Conservation (phyloP, 2,329 filamentous ascomycete genomes). For the Monilinia fructicola region DNA sequence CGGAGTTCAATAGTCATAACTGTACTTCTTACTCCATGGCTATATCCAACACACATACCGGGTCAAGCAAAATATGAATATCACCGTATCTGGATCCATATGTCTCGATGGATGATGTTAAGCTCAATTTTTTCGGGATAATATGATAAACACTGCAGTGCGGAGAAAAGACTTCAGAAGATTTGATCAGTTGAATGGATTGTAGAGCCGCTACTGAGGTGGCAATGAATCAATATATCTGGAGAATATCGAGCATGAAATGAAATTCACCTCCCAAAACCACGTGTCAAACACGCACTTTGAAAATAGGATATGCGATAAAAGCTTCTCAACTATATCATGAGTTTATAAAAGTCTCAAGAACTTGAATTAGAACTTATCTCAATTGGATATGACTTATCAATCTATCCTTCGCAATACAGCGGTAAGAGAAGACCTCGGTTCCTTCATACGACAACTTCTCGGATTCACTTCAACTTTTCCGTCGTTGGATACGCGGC, state of each 20-base stretch:
- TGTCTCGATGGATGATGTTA: background rate
- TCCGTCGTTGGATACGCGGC: background rate
- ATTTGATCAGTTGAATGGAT: background rate
- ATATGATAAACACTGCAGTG: background rate
- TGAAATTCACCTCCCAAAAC: background rate
- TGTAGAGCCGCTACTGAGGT: background rate
- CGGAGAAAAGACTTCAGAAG: background rate
- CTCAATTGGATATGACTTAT: background rate
- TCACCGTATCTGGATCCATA: background rate
- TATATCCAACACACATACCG: background rate
- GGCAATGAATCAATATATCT: background rate
- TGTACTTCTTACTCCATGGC: background rate
- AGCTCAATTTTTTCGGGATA: background rate
- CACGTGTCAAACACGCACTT: background rate
- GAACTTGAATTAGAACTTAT: background rate
- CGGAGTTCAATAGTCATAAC: background rate
- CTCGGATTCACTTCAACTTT: constrained; percentile 3
- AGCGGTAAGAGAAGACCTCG: background rate
- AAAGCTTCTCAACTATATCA: background rate
- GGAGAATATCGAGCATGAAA: background rate
- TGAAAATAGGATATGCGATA: background rate
- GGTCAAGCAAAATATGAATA: background rate
- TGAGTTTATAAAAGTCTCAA: background rate
- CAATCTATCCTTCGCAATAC: background rate
- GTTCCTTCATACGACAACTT: background rate